Evolutionary conservation across 108 stramenopile species (phyloP).

Genomic region (Conticribra guillardii): DNA sequence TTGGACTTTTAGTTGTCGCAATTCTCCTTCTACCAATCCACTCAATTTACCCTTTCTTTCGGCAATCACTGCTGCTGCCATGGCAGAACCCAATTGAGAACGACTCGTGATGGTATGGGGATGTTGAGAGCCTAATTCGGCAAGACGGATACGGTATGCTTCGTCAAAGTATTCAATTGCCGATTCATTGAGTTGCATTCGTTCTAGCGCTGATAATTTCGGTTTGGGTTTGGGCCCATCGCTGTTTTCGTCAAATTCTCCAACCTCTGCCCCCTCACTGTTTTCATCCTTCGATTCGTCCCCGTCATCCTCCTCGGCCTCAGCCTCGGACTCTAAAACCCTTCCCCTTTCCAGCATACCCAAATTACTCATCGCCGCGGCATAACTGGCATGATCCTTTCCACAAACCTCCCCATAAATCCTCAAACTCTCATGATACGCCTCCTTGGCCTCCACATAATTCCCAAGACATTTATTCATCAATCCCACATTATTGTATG

Average conservation of each 20-base stretch:
- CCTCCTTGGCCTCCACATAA: slow-evolving; percentile 63
- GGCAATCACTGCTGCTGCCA: slow-evolving; percentile 71
- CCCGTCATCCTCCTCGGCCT: slow-evolving; percentile 23
- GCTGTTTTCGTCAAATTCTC: not conserved
- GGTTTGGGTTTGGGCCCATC: not conserved
- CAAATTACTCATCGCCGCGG: slow-evolving; percentile 80
- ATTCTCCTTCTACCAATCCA: slow-evolving; percentile 57
- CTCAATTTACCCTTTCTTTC: slow-evolving; percentile 24
- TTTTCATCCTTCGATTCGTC: slow-evolving; percentile 1
- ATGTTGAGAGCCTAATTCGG: slow-evolving; percentile 74
- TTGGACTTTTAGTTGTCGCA: slow-evolving; percentile 35
- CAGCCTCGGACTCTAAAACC: slow-evolving; percentile 65
- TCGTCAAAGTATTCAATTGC: slow-evolving; percentile 80
- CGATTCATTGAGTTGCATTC: slow-evolving; percentile 70
- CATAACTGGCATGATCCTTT: slow-evolving; percentile 83
- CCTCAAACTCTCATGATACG: slow-evolving; percentile 61
- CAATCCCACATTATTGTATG: slow-evolving; percentile 82
- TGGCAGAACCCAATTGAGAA: slow-evolving; percentile 63
- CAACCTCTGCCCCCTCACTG: not conserved
- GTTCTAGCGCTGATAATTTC: slow-evolving; percentile 61
- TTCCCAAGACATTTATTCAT: slow-evolving; percentile 79
- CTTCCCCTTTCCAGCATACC: slow-evolving; percentile 77
- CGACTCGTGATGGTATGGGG: slow-evolving; percentile 76
- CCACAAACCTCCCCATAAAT: slow-evolving; percentile 77
- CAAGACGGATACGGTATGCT: slow-evolving; percentile 73